Conservation (phyloP, 768 basidiomycete genomes). For the Mycena latifolia region DNA sequence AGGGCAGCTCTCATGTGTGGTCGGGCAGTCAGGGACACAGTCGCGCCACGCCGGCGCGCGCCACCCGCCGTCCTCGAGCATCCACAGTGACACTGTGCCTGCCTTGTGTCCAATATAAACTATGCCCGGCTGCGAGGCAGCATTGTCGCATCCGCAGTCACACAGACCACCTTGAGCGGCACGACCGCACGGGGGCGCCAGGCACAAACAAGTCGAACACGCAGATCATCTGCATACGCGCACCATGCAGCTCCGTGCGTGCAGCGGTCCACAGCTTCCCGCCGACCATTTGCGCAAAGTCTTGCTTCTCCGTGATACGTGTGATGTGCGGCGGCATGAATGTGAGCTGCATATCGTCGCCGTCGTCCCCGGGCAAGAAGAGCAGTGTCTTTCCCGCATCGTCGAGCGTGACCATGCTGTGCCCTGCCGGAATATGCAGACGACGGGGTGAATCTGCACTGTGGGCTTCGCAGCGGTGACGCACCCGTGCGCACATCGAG, state of each 20-base stretch:
- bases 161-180: constrained; percentile 80
- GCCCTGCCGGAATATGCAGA: constrained; percentile 80
- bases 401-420: constrained; percentile 84
- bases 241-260: constrained; percentile 62
- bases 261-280: constrained; percentile 89
- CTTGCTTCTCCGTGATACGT: constrained; percentile 85
- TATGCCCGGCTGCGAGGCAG: constrained; percentile 74
- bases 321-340: constrained; percentile 67
- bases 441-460: constrained; percentile 76
- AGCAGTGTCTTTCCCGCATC: constrained; percentile 87
- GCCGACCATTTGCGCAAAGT: constrained; percentile 80
- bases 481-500: constrained; percentile 75
- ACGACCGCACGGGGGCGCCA: constrained; percentile 65
- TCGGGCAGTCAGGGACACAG: no score
- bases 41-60: constrained; percentile 76
- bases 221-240: constrained; percentile 78
- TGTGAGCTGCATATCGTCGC: constrained; percentile 59
- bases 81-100: constrained; percentile 91
- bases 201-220: constrained; percentile 83
- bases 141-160: constrained; percentile 85
- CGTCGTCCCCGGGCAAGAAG: constrained; percentile 63
- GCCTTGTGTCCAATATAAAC: constrained; percentile 95
- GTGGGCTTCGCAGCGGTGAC: constrained; percentile 69
- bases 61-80: constrained; percentile 61
- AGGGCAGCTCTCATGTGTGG: no score